A percentile compares a stretch with the other conserved stretches of the same genome.
phyloP scores from a whole-genome alignment of 2,329 filamentous ascomycete species.

The Fusarium brevicatenulatum region DNA sequence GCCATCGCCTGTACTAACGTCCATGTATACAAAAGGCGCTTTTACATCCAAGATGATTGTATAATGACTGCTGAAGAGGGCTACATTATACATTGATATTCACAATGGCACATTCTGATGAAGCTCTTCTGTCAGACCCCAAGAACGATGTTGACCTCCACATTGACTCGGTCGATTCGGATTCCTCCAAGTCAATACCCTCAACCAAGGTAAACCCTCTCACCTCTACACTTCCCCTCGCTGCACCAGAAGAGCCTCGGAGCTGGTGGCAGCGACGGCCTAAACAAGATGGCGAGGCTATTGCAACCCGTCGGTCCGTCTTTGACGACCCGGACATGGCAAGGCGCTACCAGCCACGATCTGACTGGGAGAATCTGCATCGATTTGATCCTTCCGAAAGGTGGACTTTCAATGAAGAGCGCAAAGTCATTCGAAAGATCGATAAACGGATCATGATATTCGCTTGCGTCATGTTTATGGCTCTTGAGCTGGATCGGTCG shows the following conservation, averaged over 20 bases:
- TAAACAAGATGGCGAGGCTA: constrained; percentile 1
- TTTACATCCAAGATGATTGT: rapidly evolving
- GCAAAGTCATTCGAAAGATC: constrained; percentile 20
- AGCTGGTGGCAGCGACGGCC: background rate
- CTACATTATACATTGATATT: rapidly evolving
- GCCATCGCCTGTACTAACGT: background rate
- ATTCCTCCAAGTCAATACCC: background rate
- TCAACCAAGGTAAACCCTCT: background rate
- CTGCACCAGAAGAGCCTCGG: background rate
- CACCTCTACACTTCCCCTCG: background rate
- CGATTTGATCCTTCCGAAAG: constrained; percentile 57
- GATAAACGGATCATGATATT: constrained; percentile 56
- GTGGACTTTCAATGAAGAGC: constrained; percentile 49
- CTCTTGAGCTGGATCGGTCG: constrained; percentile 58
- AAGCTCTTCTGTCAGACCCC: background rate
- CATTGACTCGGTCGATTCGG: background rate
- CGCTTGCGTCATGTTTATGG: constrained; percentile 54
- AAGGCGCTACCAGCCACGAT: constrained; percentile 26
- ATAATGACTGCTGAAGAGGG: no score
- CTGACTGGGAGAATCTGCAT: constrained; percentile 55
- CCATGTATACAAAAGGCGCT: background rate
- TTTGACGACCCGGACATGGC: background rate
- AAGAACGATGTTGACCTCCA: background rate
- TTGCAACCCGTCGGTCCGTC: constrained; percentile 52
- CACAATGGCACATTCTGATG: background rate